Base-by-base conservation (phyloP, 192 early-diverging fungal genomes). In the Dissophora globulifera region DNA sequence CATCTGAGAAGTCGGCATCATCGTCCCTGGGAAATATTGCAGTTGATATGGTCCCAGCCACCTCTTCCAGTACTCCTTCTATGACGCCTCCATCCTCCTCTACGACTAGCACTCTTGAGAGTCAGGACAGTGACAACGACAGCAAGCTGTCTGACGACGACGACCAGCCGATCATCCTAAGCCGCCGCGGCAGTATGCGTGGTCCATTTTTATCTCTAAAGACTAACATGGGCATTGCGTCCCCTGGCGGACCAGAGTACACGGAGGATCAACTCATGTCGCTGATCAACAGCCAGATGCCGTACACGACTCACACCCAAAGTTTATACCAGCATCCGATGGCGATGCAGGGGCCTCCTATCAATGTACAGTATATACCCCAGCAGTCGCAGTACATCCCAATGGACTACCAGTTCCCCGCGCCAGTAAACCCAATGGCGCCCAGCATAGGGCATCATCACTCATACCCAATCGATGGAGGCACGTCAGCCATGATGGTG, bases 121-220 rank as follows among this genome's bases (percentile, higher is more conserved):
- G n/a, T 17, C 5, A 45, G 4, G 43, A 45, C 43, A 42, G 19
- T 23, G 38, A 43, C 23, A 32, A 51, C 33, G 35, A 47, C n/a
- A 40, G 30, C 25, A 31, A 72, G 11, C 56, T 55, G 2, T 65
- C 62, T 0, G 62, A 74, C 35, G 70, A 65, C 35, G 70, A 65
- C 53, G 70, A 74, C 27, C 70, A 64, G 19, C 70, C 70, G 0
- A 64, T 74, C 49, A 74, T 74, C 32, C 30, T 64, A 5, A 65
- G 62, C 42, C 31, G 70, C 15, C 43, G 55, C 2, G 42, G 50
- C 35, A 59, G 56, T 16, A 50, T 47, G 0, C 33, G 16, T 2
- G 33, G 65, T 1, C 25, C 23, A 5, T 42, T 43, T 35, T 8
- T 41, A 7, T 40, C 32, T 10, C 25, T 22, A 7, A 62, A 41